phyloP scores from a whole-genome alignment of 768 basidiomycete genomes.

The Macrocybe gigantea region DNA sequence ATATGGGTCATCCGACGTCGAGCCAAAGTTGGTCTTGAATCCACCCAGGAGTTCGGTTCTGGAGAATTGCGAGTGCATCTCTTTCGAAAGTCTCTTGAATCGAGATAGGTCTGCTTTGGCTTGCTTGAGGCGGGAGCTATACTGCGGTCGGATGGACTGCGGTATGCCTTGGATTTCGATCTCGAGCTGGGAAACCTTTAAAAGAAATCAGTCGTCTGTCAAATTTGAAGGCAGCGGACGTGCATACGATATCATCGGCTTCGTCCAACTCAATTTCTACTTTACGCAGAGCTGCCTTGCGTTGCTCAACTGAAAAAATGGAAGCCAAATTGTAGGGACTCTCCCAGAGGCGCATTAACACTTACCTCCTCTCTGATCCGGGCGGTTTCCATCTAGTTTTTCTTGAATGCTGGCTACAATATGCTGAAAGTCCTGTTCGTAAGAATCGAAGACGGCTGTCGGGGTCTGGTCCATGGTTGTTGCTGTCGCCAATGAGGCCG shows the following conservation, averaged over 20 bases:
- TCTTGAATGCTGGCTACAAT: constrained; percentile 59
- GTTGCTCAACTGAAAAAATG: constrained; percentile 52
- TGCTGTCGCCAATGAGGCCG: neutral
- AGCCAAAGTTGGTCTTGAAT: constrained; percentile 5
- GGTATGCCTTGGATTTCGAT: constrained; percentile 91
- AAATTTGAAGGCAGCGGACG: neutral
- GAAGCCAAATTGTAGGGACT: neutral
- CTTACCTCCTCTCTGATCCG: constrained; percentile 64
- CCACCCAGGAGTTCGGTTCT: constrained; percentile 57
- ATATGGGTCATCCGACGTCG: constrained; percentile 67
- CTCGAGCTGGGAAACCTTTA: constrained; percentile 89
- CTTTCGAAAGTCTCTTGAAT: constrained; percentile 75
- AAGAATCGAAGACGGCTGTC: constrained; percentile 66
- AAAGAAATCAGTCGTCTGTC: constrained; percentile 1
- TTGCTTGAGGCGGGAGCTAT: constrained; percentile 58
- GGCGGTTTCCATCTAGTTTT: constrained; percentile 73
- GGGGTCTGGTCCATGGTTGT: constrained; percentile 65
- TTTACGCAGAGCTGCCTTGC: constrained; percentile 71
- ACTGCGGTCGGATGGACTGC: constrained; percentile 68
- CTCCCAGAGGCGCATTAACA: no score
- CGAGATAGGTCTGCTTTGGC: constrained; percentile 67
- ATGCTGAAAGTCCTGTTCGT: constrained; percentile 80
- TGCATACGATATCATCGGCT: constrained; percentile 84
- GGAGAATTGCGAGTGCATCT: constrained; percentile 57
- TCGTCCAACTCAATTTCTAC: constrained; percentile 91